Evolutionary conservation across 371 early-diverging fungal genomes (phyloP), one percentile per base, ranked within the genome.

Genomic region (Thermomucor indicae-seudaticae): DNA sequence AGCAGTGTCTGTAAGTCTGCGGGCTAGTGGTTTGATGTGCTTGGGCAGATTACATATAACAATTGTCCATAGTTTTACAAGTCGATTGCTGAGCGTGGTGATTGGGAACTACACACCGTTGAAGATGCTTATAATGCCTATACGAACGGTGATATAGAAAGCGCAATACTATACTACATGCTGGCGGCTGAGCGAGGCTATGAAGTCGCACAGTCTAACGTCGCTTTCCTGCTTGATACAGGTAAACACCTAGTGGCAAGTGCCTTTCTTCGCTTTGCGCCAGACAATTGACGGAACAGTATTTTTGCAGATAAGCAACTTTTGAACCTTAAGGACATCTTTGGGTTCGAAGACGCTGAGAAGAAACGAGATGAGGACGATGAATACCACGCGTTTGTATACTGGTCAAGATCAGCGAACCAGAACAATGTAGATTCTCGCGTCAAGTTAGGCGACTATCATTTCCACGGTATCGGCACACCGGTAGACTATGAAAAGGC

Each of bases 371-470:
- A 41, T 22, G 35, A 47, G 22, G 27, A 37, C 2, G 14, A 38
- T 8, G 41, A 49, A 44, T 38, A 53, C 34, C 67, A 84, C 29
- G 93, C 96, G 1, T 70, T 95, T 20, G 81, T 82, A 16, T 85
- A 91, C 57, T 97, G 95, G 95, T 89, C 91, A 29, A 84, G 98
- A 10, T 91, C 97, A 0, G 95, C 97, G n/a, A 95, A 94, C 58
- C 95, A 93, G 58, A 88, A 88, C 50, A 90, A 92, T 62, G 79
- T 86, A 0, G 93, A 95, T 53, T 86, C 94, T 16, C 78, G 95
- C 2, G 84, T 95, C 25, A 93, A 93, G 61, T 86, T 91, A 72
- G 97, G 97, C 2, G 98, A 96, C 61, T 92, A 94, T 64, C 91
- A 92, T 53, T 96, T 76, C 51, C 75, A 89, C 42, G 99, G 99